Evolutionary conservation across 2,329 filamentous ascomycete genomes (phyloP), one percentile per base, ranked within the genome.

Genomic region (Penicillium fuscoglaucum): DNA sequence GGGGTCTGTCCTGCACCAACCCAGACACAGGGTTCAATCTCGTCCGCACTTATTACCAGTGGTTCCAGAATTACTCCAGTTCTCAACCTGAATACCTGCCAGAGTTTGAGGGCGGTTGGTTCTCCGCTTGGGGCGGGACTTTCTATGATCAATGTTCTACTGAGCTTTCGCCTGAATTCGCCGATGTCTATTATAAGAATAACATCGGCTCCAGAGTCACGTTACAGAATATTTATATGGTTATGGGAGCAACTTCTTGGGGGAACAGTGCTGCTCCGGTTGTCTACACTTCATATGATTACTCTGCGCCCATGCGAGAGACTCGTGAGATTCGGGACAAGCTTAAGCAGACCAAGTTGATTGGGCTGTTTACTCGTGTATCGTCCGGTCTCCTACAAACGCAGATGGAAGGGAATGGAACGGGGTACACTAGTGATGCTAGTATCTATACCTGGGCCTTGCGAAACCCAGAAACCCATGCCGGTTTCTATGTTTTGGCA

Each of bases 111-210:
- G 80, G 79, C 4, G 82, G 82, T 0, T 83, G 74, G 62, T 83
- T 84, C 56, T 79, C 80, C n/a, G 76, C 80, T 15, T 84, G 82
- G 82, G 80, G 79, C 0, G 79, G 79, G 4, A 74, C 73, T 1
- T 83, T 83, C 59, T 84, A 83, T 59, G 83, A 83, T 53, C 69
- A 77, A 54, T 84, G 82, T 61, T 52, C 69, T 15, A 72, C 79
- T 0, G 78, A 82, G 46, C 79, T 80, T 35, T 75, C 72, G 21
- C 71, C 75, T 0, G 76, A 76, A 13, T 84, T 82, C 66, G 76
- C 81, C 1, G 81, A 84, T 68, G 78, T 85, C 1, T 84, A 82
- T 56, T 84, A 84, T 66, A 84, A 84, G 66, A 82, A 83, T 62
- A 80, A 83, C 52, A 78, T 84, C 55, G 82, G 76, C 6, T 81